Conservation (phyloP, 2,329 filamentous ascomycete species). For the Cryphonectria naterciae region DNA sequence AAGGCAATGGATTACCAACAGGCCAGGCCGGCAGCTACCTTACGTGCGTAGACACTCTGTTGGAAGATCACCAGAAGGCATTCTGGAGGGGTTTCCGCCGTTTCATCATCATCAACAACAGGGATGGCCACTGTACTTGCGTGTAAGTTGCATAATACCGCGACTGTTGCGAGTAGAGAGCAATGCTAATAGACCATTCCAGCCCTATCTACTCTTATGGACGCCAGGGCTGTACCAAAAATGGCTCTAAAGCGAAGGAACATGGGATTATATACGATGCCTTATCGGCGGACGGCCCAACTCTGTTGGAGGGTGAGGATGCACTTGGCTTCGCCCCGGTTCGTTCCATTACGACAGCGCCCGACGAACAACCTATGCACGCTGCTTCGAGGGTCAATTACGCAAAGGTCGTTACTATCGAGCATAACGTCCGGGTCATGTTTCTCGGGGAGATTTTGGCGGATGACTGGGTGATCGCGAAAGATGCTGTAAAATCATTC, state of each 20-base stretch:
- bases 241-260: conserved; percentile 54
- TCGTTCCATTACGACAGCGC: conserved; percentile 45
- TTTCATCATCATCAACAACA: conserved; percentile 58
- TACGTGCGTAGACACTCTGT: conserved; percentile 35
- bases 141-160: conserved; percentile 49
- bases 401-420: conserved; percentile 60
- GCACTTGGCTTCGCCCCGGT: conserved; percentile 53
- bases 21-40: conserved; percentile 30
- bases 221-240: conserved; percentile 56
- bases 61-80: conserved; percentile 38
- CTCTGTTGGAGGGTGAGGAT: conserved; percentile 47
- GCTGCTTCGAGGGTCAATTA: conserved; percentile 61
- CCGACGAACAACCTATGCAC: conserved; percentile 52
- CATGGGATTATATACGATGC: conserved; percentile 57
- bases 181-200: background rate
- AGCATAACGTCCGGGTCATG: conserved; percentile 61
- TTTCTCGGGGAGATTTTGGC: conserved; percentile 55
- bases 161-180: background rate
- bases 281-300: conserved; percentile 36
- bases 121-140: conserved; percentile 58
- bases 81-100: conserved; percentile 57
- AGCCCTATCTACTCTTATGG: conserved; percentile 62
- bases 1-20: conserved; percentile 5
- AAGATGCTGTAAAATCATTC: conserved; percentile 43
- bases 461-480: conserved; percentile 47